Base-by-base conservation (phyloP, 306 rosid genomes). In the Luffa acutangula region DNA sequence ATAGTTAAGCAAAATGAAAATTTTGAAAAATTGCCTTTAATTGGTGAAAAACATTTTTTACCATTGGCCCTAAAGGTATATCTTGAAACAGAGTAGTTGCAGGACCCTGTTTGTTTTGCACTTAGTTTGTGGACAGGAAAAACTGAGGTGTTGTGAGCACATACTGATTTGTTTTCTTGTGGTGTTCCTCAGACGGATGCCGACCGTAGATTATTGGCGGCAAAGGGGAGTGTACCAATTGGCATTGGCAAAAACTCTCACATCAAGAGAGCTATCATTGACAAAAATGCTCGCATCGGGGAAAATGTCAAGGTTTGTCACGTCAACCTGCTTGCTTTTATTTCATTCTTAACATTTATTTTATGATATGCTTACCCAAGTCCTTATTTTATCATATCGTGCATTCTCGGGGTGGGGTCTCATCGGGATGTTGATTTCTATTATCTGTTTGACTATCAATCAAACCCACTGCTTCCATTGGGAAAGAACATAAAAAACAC, bases 211-310 rank as follows among this genome's bases (percentile, higher is more conserved):
- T 87, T 91, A 71, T 70, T 95, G 69, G 90, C 99, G 81, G 94
- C 90, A 42, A 93, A 90, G 82, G 99, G 99, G 52, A 83, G 96
- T 60, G 96, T 91, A 76, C 94, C 99, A 57, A 93, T 95, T 37
- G 99, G 99, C 77, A 96, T 96, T 39, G 98, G 99, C 77, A 90
- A 63, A 86, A 90, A 83, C 83, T 90, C 97, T 58, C 99, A 96
- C 85, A 87, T 96, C 87, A 96, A 85, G 87, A 91, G 97, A 89
- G 99, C 99, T 60, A 96, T 96, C 77, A 92, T 96, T 20, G 98
- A 96, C 89, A 96, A 96, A 88, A 96, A 96, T 85, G 99, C 98
- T 77, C 91, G 99, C 79, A 86, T 96, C 69, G 99, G 99, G 25
- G 97, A 93, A 41, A 79, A 90, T 48, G 98, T 96, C 56, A 90